Conservation (phyloP, 2,329 filamentous ascomycete genomes). For the Ciborinia camelliae region DNA sequence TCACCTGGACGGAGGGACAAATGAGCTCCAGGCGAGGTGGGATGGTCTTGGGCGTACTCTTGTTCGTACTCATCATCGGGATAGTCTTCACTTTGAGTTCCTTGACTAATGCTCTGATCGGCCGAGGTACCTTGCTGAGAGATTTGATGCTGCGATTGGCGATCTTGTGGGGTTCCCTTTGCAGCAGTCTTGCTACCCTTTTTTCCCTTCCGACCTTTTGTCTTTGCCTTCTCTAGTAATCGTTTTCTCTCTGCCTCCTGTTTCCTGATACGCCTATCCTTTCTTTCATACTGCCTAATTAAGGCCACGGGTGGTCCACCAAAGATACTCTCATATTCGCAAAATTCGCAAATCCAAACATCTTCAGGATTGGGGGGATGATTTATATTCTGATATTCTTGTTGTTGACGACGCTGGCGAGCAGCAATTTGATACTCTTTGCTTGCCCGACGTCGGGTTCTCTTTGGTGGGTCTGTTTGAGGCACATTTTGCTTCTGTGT, state of each 20-base stretch:
- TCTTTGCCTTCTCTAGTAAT: conserved; percentile 87
- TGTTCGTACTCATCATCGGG: conserved; percentile 50
- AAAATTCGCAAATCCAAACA: conserved; percentile 96
- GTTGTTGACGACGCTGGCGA: conserved; percentile 70
- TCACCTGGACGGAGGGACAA: conserved; percentile 8
- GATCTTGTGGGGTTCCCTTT: conserved; percentile 32
- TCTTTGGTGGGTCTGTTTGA: conserved; percentile 46
- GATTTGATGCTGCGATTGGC: conserved; percentile 32
- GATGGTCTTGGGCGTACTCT: conserved; percentile 36
- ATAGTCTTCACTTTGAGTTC: conserved; percentile 48
- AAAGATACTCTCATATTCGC: conserved; percentile 95
- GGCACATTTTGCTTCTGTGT: conserved; percentile 40
- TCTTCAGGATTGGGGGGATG: conserved; percentile 69
- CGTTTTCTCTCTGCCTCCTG: conserved; percentile 82
- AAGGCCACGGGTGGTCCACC: conserved; percentile 80
- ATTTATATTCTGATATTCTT: conserved; percentile 72
- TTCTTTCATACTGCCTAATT: conserved; percentile 90
- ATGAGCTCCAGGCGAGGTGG: not conserved
- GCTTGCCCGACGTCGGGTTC: conserved; percentile 63
- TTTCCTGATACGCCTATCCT: conserved; percentile 80
- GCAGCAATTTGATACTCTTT: conserved; percentile 74
- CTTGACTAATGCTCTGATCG: conserved; percentile 37
- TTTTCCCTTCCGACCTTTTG: conserved; percentile 85
- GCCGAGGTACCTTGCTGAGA: conserved; percentile 40
- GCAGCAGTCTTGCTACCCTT: conserved; percentile 62